phyloP scores from a whole-genome alignment of 495 filamentous ascomycete species.

The Pseudevernia furfuracea region DNA sequence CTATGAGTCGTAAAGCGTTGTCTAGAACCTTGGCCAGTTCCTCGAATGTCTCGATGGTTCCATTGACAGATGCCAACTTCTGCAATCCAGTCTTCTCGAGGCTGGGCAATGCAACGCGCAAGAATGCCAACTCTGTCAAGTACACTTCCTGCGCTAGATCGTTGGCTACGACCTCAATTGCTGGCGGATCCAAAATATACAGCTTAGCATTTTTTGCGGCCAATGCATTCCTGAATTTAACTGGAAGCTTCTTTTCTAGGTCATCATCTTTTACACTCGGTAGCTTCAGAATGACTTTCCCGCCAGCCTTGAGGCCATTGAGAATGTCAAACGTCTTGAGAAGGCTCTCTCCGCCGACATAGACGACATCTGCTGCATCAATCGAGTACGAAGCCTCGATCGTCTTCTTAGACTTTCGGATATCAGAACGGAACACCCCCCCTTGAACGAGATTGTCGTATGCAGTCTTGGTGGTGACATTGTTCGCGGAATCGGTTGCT shows the following conservation, averaged over 20 bases:
- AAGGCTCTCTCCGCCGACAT: slow-evolving; percentile 70
- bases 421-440: slow-evolving; percentile 74
- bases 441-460: slow-evolving; percentile 86
- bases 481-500: slow-evolving; percentile 63
- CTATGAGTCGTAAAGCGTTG: slow-evolving; percentile 59
- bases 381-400: slow-evolving; percentile 78
- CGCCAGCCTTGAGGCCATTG: slow-evolving; percentile 59
- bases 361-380: slow-evolving; percentile 67
- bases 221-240: slow-evolving; percentile 56
- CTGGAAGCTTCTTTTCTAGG: slow-evolving; percentile 77
- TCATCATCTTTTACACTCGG: slow-evolving; percentile 79
- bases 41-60: slow-evolving; percentile 48
- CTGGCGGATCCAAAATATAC: slow-evolving; percentile 62
- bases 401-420: slow-evolving; percentile 71
- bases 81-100: slow-evolving; percentile 42
- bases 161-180: slow-evolving; percentile 55
- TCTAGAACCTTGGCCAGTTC: slow-evolving; percentile 59
- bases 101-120: slow-evolving; percentile 60
- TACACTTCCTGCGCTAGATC: slow-evolving; percentile 47
- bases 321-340: slow-evolving; percentile 67
- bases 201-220: slow-evolving; percentile 60
- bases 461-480: slow-evolving; percentile 64
- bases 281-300: slow-evolving; percentile 66
- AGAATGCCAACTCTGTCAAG: slow-evolving; percentile 69
- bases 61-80: slow-evolving; percentile 51